Evolutionary conservation across 78 protist genomes (phyloP).

Genomic region (Fonticula alba): DNA sequence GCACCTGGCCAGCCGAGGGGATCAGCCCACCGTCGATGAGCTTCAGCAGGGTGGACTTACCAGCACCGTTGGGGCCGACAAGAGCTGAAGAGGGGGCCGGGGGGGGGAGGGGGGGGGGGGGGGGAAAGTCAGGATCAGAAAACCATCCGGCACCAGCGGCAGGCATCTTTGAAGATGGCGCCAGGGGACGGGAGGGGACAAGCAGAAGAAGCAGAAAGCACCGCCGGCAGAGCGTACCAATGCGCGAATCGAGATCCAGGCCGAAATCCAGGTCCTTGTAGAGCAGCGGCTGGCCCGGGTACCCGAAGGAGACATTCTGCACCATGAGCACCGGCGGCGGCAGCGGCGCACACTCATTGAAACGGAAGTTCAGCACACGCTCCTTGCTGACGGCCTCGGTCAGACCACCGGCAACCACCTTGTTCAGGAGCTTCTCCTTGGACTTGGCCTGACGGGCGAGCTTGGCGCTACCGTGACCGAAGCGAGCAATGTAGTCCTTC

Average conservation of each 20-base stretch:
- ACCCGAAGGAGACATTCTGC: conserved; percentile 48
- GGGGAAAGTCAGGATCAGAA: no score
- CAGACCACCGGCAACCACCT: conserved; percentile 68
- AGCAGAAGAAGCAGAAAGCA: no score
- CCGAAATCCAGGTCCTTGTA: conserved; percentile 51
- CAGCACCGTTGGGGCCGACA: conserved; percentile 89
- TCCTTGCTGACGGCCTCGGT: conserved; percentile 36
- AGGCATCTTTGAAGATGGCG: no score
- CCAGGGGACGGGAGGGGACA: no score
- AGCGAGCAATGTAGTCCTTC: conserved; percentile 46
- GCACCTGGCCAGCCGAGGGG: conserved; percentile 45
- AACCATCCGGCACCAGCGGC: no score
- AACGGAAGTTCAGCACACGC: conserved; percentile 24
- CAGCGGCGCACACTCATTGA: conserved; percentile 46
- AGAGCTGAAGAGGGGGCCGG: conserved; percentile 14
- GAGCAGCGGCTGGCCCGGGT: conserved; percentile 21
- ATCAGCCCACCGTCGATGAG: background rate
- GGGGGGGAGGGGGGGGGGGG: no score
- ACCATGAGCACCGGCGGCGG: conserved; percentile 66
- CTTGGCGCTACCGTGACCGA: conserved; percentile 39
- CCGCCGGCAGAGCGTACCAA: conserved; percentile 26
- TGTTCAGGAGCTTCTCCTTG: conserved; percentile 9
- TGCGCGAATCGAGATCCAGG: conserved; percentile 54
- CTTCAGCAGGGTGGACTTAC: conserved; percentile 20
- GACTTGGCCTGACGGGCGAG: conserved; percentile 33